Base-by-base conservation (phyloP, 2,329 filamentous ascomycete species). In the Cordyceps fumosorosea region DNA sequence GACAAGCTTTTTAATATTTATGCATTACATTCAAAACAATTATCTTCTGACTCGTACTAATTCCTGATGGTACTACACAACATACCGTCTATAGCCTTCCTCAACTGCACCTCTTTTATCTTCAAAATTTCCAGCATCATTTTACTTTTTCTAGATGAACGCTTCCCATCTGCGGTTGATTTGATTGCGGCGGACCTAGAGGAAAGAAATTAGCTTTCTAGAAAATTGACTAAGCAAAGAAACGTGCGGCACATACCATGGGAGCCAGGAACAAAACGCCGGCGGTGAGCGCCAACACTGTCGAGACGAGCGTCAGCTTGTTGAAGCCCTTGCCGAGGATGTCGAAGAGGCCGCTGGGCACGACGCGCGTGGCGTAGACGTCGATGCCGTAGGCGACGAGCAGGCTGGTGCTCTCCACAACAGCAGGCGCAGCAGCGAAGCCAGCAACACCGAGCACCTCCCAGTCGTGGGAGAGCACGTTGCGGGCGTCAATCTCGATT, bases 251-350 rank as follows among this genome's bases (percentile, higher is more conserved):
- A 81, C 89, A 80, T 81, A 96, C 95, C 84, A 98, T 86, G 32
- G 95, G 95, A 59, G 88, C 88, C 70, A 98, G 79, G 62, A 90
- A 84, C 66, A 87, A 74, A 18, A 96, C 93, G 52, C 91, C 92
- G 45, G 84, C 81, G 52, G 84, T 84, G 67, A 98, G 80, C 20
- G 91, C 93, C 47, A 89, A 80, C 44, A 99, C 92, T 0, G 95
- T 99, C 18, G 84, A 81, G 44, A 97, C 74, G 71, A 99, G 84
- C 68, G 92, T 89, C 62, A 92, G 72, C 80, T 96, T 97, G 73
- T 93, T 95, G 75, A 99, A 99, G 2, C 91, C 90, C 76, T 92
- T 95, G 65, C 92, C 95, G 18, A 99, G 78, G 48, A 98, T 86
- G 76, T 99, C 95, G 74, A 99, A 99, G 18, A 89, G 84, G 68